Conservation (phyloP, 2,329 filamentous ascomycete genomes). For the Talaromyces verruculosus region DNA sequence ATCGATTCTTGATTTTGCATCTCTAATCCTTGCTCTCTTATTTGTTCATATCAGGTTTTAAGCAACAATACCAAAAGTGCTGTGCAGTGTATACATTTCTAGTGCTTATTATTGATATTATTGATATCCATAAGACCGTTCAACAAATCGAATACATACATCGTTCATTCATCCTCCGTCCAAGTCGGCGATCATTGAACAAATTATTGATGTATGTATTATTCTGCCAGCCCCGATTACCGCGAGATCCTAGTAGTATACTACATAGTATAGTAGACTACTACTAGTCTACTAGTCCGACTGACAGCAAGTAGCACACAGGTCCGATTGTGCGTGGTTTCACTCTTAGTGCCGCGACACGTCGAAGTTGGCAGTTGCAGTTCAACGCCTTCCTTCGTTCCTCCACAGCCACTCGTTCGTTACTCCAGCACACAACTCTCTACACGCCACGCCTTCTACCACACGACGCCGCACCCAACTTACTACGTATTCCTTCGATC, state of each 20-base stretch:
- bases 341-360: conserved; percentile 1
- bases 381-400: conserved; percentile 1
- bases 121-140: neutral
- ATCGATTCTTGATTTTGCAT: conserved; percentile 1
- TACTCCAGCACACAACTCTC: neutral
- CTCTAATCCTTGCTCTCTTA: neutral
- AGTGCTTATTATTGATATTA: neutral
- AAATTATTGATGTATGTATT: neutral
- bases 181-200: neutral
- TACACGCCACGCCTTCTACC: neutral
- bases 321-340: conserved; percentile 1
- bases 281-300: too few species aligned
- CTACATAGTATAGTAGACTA: too few species aligned
- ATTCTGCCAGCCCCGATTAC: neutral
- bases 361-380: neutral
- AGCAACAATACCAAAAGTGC: neutral
- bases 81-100: neutral
- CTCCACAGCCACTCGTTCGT: conserved; percentile 9
- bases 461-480: neutral
- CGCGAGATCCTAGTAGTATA: neutral
- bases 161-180: neutral
- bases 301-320: neutral
- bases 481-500: neutral
- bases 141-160: neutral
- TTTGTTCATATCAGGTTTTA: neutral